Evolutionary conservation across 352 stramenopile species (phyloP).

Genomic region (Pythium apleroticum): DNA sequence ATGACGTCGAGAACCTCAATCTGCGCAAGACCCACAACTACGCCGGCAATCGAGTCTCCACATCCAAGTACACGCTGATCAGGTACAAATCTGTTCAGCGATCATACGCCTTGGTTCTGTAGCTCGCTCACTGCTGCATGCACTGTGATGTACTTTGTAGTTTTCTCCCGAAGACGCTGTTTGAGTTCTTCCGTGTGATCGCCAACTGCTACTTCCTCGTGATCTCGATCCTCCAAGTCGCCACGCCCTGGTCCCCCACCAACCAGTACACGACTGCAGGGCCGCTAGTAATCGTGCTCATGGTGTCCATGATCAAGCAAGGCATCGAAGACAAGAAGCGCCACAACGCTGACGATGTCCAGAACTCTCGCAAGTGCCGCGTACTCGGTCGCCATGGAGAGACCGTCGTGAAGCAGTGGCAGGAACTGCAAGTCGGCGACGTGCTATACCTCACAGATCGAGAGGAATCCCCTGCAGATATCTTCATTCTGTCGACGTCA

Average conservation of each 20-base stretch:
- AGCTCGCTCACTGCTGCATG: too few species aligned
- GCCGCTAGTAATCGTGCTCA: conserved; percentile 67
- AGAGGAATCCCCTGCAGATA: conserved; percentile 63
- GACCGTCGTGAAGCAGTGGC: conserved; percentile 61
- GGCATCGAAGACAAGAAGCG: conserved; percentile 78
- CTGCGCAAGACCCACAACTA: conserved; percentile 45
- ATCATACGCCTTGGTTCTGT: too few species aligned
- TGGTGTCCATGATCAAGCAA: conserved; percentile 82
- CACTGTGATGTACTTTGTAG: conserved; percentile 29
- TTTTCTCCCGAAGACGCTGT: conserved; percentile 93
- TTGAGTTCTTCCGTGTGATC: conserved; percentile 94
- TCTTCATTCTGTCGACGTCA: conserved; percentile 69
- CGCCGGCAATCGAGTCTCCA: conserved; percentile 77
- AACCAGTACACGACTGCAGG: conserved; percentile 79
- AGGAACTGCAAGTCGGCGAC: conserved; percentile 73
- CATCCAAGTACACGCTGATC: conserved; percentile 93
- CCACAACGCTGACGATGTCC: conserved; percentile 59
- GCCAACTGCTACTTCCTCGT: conserved; percentile 96
- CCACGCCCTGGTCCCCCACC: conserved; percentile 63
- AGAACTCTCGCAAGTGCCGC: conserved; percentile 60
- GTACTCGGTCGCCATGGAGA: conserved; percentile 42
- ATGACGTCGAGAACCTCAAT: conserved; percentile 60
- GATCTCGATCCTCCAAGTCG: conserved; percentile 91
- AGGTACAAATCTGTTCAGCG: too few species aligned
- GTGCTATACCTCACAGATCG: conserved; percentile 50